phyloP scores from a whole-genome alignment of 805 yeast genomes.

The Clavispora asparagi region DNA sequence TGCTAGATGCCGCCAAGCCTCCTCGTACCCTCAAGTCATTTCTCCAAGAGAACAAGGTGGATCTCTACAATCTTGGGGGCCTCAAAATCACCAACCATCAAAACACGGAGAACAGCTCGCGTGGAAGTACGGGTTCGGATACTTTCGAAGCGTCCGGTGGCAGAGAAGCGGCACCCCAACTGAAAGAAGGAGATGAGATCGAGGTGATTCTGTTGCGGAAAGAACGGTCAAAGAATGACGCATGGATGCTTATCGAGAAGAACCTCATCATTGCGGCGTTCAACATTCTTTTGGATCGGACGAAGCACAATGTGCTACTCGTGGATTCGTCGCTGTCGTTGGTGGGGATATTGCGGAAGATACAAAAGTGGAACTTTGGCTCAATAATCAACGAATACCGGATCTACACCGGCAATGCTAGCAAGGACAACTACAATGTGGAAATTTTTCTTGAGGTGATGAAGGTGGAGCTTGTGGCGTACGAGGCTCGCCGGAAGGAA shows the following conservation, averaged over 20 bases:
- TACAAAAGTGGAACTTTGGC: conserved; percentile 86
- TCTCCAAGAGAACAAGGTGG: conserved; percentile 52
- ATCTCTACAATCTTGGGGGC: conserved; percentile 44
- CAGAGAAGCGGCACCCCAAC: neutral
- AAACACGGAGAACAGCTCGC: conserved; percentile 15
- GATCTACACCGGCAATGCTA: conserved; percentile 57
- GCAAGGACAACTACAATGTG: conserved; percentile 68
- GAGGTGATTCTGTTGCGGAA: conserved; percentile 22
- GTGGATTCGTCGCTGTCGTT: conserved; percentile 79
- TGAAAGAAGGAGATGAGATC: conserved; percentile 8
- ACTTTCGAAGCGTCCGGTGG: conserved; percentile 2
- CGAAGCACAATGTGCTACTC: conserved; percentile 62
- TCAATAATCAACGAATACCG: conserved; percentile 83
- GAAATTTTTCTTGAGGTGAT: conserved; percentile 79
- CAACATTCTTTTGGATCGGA: conserved; percentile 56
- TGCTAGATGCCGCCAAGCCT: conserved; percentile 83
- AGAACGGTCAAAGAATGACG: conserved; percentile 37
- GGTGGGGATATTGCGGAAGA: conserved; percentile 72
- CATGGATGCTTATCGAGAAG: conserved; percentile 74
- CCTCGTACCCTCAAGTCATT: conserved; percentile 64
- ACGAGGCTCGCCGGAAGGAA: conserved; percentile 16
- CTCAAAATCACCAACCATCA: conserved; percentile 36
- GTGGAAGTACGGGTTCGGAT: conserved; percentile 4
- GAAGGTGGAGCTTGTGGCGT: conserved; percentile 46
- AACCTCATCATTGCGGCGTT: conserved; percentile 61